A percentile compares a stretch with the other conserved stretches of the same genome.
Conservation (phyloP, 2,329 filamentous ascomycete genomes). For the Magnaporthiopsis poae region DNA sequence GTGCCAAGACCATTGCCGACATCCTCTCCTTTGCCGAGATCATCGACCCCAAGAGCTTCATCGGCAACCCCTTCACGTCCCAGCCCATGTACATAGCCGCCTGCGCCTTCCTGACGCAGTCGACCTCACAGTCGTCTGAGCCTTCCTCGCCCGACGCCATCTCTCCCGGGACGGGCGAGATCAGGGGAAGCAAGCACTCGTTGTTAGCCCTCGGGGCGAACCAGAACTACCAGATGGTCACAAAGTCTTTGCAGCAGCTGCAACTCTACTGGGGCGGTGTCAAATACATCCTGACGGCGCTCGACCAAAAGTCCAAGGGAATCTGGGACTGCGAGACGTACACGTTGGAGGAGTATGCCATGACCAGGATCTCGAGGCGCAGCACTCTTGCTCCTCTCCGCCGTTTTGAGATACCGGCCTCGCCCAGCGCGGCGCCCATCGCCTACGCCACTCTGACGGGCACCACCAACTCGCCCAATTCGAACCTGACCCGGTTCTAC, state of each 20-base stretch:
- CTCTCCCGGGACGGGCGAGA: slow-evolving; percentile 21
- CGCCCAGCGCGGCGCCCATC: slow-evolving; percentile 47
- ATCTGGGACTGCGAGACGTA: slow-evolving; percentile 67
- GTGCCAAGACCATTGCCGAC: slow-evolving; percentile 83
- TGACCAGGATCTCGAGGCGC: slow-evolving; percentile 44
- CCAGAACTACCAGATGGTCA: slow-evolving; percentile 79
- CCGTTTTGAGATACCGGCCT: slow-evolving; percentile 33
- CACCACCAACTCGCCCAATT: slow-evolving; percentile 74
- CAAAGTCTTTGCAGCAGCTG: slow-evolving; percentile 72
- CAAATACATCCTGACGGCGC: slow-evolving; percentile 74
- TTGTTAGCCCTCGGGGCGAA: slow-evolving; percentile 71
- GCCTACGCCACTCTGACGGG: slow-evolving; percentile 75
- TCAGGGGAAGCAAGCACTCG: slow-evolving; percentile 51
- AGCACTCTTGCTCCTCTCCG: slow-evolving; percentile 34
- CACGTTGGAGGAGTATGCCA: slow-evolving; percentile 67
- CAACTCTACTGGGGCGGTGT: slow-evolving; percentile 79
- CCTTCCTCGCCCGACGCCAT: slow-evolving; percentile 52
- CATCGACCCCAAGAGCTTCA: slow-evolving; percentile 75
- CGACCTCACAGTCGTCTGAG: slow-evolving; percentile 55
- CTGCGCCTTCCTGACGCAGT: slow-evolving; percentile 79
- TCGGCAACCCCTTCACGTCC: slow-evolving; percentile 79
- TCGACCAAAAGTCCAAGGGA: slow-evolving; percentile 80
- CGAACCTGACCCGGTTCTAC: slow-evolving; percentile 73
- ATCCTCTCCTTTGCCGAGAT: slow-evolving; percentile 79
- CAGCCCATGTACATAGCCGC: slow-evolving; percentile 88